Evolutionary conservation across 768 basidiomycete species (phyloP).

Genomic region (Tricholoma saponaceum): DNA sequence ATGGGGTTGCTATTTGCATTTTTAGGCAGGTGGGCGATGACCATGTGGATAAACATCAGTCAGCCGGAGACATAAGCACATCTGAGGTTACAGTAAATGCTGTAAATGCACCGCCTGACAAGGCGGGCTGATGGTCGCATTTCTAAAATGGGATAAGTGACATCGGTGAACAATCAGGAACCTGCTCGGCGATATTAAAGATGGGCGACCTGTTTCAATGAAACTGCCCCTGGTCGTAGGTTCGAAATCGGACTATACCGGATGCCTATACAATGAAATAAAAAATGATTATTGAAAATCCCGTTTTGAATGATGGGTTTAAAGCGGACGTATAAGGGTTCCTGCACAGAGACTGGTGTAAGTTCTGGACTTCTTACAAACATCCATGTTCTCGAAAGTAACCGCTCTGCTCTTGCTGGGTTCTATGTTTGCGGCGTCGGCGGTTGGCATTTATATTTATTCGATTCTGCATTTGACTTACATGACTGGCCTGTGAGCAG

Average conservation of each 20-base stretch:
- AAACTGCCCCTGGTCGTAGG: neutral
- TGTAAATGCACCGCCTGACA: neutral
- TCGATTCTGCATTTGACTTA: neutral
- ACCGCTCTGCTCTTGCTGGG: neutral
- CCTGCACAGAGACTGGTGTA: neutral
- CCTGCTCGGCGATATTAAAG: neutral
- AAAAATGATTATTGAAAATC: too few relatives aligned
- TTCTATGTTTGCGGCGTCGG: neutral
- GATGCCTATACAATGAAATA: neutral
- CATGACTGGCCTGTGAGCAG: neutral
- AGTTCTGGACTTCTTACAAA: neutral
- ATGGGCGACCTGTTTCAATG: neutral
- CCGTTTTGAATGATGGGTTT: neutral
- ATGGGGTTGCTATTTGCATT: neutral
- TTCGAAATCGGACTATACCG: neutral
- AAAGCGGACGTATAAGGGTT: neutral
- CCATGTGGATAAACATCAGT: neutral
- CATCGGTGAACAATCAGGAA: neutral
- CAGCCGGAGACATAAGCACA: neutral
- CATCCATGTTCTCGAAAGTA: neutral
- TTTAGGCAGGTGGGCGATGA: neutral
- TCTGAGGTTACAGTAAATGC: neutral
- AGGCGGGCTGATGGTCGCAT: neutral
- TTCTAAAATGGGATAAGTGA: neutral
- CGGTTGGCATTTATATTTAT: neutral